These are phyloP conservation scores for Ogataea trehalophila DNA, from an alignment of 805 yeast genomes.

Conservation along the genomic window DNA sequence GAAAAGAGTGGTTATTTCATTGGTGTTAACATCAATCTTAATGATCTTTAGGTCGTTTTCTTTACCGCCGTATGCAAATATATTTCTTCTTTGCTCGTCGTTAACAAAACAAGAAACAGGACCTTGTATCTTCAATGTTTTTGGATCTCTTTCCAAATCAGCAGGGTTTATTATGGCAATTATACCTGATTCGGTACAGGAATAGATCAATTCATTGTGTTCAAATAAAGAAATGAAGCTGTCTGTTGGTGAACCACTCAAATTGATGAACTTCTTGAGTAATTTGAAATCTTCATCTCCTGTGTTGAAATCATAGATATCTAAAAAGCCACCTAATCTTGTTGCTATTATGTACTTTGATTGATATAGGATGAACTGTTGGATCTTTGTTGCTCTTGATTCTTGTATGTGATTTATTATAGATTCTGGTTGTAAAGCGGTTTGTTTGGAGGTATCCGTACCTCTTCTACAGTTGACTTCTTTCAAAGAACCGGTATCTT, in stretches of 20 bases:
- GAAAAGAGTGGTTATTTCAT: constrained; percentile 40
- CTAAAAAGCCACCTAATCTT: constrained; percentile 39
- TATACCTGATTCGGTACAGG: constrained; percentile 32
- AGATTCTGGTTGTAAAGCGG: constrained; percentile 58
- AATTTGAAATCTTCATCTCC: constrained; percentile 11
- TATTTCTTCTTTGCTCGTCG: constrained; percentile 43
- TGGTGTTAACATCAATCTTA: constrained; percentile 20
- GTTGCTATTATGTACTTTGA: constrained; percentile 36
- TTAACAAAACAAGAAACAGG: constrained; percentile 45
- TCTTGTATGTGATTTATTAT: constrained; percentile 32
- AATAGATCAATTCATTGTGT: constrained; percentile 23
- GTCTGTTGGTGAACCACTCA: constrained; percentile 25
- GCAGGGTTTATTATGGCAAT: constrained; percentile 24
- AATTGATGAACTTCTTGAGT: constrained; percentile 10
- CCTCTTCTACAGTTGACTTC: constrained; percentile 61
- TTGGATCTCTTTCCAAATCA: neutral
- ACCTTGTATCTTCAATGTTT: constrained; percentile 34
- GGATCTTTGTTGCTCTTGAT: constrained; percentile 32
- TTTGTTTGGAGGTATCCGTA: constrained; percentile 74
- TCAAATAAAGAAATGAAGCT: constrained; percentile 34
- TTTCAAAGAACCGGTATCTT: constrained; percentile 62
- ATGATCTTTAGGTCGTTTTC: constrained; percentile 64
- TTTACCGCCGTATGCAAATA: constrained; percentile 83
- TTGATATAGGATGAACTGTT: constrained; percentile 26
- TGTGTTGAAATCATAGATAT: constrained; percentile 31